phyloP scores from a whole-genome alignment of 768 basidiomycete species.

The Phylloporus rhodoxanthus region DNA sequence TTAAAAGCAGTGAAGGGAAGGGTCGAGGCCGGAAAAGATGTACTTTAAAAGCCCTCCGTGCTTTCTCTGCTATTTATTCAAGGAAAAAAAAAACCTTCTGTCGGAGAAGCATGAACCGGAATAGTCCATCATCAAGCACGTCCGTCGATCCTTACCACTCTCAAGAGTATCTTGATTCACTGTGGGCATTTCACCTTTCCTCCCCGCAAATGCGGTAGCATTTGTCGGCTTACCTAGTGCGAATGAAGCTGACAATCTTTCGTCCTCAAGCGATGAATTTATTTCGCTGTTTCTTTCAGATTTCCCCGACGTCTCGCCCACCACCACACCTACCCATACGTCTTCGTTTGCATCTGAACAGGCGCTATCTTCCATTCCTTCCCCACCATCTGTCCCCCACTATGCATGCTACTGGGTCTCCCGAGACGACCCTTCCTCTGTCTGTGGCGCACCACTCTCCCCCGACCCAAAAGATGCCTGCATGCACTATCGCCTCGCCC shows the following conservation, averaged over 20 bases:
- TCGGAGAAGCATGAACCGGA: not conserved
- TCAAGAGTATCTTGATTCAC: slow-evolving; percentile 1
- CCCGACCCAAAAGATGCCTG: slow-evolving; percentile 7
- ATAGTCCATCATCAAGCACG: not conserved
- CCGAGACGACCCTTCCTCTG: not conserved
- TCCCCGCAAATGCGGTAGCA: not conserved
- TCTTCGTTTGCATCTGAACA: not conserved
- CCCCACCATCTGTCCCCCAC: not conserved
- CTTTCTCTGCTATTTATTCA: not conserved
- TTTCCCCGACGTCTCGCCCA: not conserved
- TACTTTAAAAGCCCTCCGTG: slow-evolving; percentile 4
- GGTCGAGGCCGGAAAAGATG: not conserved
- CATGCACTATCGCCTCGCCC: slow-evolving; percentile 12
- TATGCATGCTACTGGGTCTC: slow-evolving; percentile 12
- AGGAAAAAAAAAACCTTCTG: not conserved
- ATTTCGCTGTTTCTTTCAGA: slow-evolving; percentile 6
- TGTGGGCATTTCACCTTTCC: slow-evolving; percentile 6
- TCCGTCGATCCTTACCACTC: not conserved
- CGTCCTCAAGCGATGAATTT: slow-evolving; percentile 12
- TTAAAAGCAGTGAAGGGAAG: not conserved
- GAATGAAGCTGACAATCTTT: not conserved
- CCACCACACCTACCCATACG: not conserved
- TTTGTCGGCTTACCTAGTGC: not conserved
- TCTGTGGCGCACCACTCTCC: slow-evolving; percentile 9
- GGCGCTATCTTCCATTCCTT: not conserved